These are phyloP conservation scores for Platismatia glauca DNA, from an alignment of 495 filamentous ascomycete genomes.

Conservation along the genomic window DNA sequence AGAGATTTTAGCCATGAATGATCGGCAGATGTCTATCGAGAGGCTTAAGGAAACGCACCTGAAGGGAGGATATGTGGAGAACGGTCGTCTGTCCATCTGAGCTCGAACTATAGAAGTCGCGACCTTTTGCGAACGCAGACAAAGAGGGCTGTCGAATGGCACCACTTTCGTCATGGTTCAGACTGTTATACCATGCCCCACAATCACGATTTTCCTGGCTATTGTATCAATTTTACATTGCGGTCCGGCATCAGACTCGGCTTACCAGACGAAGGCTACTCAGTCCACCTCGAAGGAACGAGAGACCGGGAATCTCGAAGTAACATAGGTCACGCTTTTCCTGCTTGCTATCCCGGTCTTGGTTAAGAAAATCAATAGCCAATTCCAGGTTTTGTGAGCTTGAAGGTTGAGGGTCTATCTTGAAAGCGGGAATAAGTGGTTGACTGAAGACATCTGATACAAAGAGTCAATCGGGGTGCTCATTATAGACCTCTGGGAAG, in stretches of 20 bases:
- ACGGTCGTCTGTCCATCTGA: constrained; percentile 2
- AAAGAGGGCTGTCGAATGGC: background rate
- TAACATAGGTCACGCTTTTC: background rate
- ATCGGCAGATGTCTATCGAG: background rate
- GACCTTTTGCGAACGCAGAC: background rate
- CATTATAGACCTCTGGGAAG: background rate
- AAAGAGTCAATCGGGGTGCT: background rate
- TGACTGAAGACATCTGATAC: constrained; percentile 25
- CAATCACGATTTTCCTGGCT: constrained; percentile 3
- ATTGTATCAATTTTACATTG: background rate
- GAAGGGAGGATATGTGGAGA: constrained; percentile 11
- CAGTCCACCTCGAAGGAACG: constrained; percentile 8
- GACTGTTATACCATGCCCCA: background rate
- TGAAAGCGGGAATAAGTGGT: constrained; percentile 7
- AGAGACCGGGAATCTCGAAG: constrained; percentile 4
- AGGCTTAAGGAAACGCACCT: background rate
- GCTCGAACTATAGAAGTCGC: background rate
- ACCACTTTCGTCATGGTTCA: constrained; percentile 1
- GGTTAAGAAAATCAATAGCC: constrained; percentile 18
- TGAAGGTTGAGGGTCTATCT: constrained; percentile 14
- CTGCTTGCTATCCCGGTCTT: constrained; percentile 16
- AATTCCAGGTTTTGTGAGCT: constrained; percentile 16
- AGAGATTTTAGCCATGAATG: background rate
- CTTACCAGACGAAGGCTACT: constrained; percentile 5
- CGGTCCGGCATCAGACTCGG: background rate